Percentiles rank a stretch among this genome's conserved stretches.
Conservation (phyloP, 345 rosid species). For the Linum usitatissimum region DNA sequence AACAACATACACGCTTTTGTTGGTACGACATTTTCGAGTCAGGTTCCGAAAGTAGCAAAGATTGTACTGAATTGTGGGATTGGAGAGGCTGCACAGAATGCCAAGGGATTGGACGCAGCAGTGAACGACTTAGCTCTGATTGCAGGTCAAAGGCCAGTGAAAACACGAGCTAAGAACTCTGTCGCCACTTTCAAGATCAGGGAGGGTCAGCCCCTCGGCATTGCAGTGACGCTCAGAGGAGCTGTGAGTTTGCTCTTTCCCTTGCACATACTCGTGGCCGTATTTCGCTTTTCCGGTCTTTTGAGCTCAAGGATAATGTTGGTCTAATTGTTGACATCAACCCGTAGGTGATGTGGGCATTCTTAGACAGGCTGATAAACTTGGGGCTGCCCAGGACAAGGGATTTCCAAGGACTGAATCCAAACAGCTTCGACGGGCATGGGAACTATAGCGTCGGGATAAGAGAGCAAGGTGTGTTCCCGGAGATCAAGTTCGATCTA, state of each 20-base stretch:
- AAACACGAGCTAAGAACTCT: conserved; percentile 68
- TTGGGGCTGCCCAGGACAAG: conserved; percentile 87
- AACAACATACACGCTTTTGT: background rate
- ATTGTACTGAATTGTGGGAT: conserved; percentile 92
- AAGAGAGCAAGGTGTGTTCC: conserved; percentile 78
- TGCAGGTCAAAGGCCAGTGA: conserved; percentile 78
- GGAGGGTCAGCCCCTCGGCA: conserved; percentile 86
- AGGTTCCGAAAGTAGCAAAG: conserved; percentile 83
- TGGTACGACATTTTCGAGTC: background rate
- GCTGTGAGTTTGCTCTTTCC: conserved; percentile 34
- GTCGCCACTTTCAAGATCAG: conserved; percentile 82
- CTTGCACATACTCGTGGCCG: background rate
- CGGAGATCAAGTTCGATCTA: conserved; percentile 62
- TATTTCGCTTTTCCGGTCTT: background rate
- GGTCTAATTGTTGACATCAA: conserved; percentile 3
- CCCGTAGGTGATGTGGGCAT: conserved; percentile 74
- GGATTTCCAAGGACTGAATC: conserved; percentile 80
- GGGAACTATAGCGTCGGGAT: conserved; percentile 87
- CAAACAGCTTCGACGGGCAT: conserved; percentile 86
- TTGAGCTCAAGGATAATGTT: background rate
- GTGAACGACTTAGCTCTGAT: conserved; percentile 71
- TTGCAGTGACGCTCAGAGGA: conserved; percentile 87
- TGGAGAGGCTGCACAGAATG: conserved; percentile 86
- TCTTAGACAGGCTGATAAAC: conserved; percentile 82
- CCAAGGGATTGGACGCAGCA: conserved; percentile 85